Percentiles rank a stretch among this genome's conserved stretches.
These are phyloP conservation scores for Phytophthora nicotianae DNA, from an alignment of 352 stramenopile species.

Conservation along the genomic window DNA sequence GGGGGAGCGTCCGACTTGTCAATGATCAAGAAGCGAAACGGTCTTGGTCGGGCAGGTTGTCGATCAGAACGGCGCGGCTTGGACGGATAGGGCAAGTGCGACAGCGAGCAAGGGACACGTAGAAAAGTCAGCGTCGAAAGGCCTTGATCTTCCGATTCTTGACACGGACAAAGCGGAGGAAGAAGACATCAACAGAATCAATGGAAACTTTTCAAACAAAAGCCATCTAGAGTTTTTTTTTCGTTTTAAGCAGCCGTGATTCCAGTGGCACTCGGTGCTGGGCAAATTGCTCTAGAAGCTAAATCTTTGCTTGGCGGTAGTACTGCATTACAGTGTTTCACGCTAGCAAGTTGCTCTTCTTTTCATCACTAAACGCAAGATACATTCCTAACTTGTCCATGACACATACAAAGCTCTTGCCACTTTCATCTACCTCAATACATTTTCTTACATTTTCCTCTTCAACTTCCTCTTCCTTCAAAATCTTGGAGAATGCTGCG, in stretches of 20 bases:
- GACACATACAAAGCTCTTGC: not conserved
- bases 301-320: not conserved
- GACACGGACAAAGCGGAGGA: constrained; percentile 30
- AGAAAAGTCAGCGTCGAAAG: constrained; percentile 25
- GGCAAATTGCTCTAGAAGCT: not conserved
- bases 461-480: not conserved
- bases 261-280: not conserved
- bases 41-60: too few relatives aligned
- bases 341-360: not conserved
- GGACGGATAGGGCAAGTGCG: too few relatives aligned
- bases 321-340: too few relatives aligned
- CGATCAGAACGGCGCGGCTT: too few relatives aligned
- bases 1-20: too few relatives aligned
- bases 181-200: constrained; percentile 16
- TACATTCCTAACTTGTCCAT: not conserved
- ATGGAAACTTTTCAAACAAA: constrained; percentile 11
- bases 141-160: constrained; percentile 37
- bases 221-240: not conserved
- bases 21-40: too few relatives aligned
- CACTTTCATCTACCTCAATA: not conserved
- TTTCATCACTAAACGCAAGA: not conserved
- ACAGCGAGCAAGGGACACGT: constrained; percentile 32
- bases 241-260: not conserved
- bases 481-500: not conserved
- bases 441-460: not conserved